A percentile compares a stretch with the other conserved stretches of the same genome.
Conservation (phyloP, 371 early-diverging fungal species). For the Apophysomyces ossiformis region DNA sequence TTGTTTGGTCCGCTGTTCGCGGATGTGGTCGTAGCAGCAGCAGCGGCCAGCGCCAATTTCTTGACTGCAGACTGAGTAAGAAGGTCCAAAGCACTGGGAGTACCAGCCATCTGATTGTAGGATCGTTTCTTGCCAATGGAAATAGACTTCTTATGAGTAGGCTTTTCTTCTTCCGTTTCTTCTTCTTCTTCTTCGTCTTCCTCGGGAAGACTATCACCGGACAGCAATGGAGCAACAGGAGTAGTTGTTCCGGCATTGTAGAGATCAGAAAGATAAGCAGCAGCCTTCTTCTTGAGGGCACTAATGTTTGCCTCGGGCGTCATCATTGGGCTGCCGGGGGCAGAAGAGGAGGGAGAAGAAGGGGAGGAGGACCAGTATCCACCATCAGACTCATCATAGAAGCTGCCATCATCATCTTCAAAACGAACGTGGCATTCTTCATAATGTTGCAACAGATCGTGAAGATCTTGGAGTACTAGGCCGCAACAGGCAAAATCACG, state of each 20-base stretch:
- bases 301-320: slow-evolving; percentile 22
- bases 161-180: slow-evolving; percentile 18
- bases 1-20: neutral
- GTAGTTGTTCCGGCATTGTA: slow-evolving; percentile 34
- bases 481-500: slow-evolving; percentile 96
- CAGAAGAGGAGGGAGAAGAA: slow-evolving; percentile 31
- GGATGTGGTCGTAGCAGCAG: slow-evolving; percentile 2
- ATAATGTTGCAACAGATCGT: slow-evolving; percentile 94
- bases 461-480: slow-evolving; percentile 79
- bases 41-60: slow-evolving; percentile 45
- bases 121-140: slow-evolving; percentile 42
- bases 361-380: slow-evolving; percentile 39
- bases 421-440: slow-evolving; percentile 92
- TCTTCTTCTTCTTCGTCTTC: slow-evolving; percentile 27
- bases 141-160: slow-evolving; percentile 17
- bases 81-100: slow-evolving; percentile 45
- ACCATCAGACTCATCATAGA: slow-evolving; percentile 41
- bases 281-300: slow-evolving; percentile 41
- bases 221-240: slow-evolving; percentile 10
- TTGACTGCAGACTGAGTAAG: slow-evolving; percentile 50
- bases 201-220: slow-evolving; percentile 18
- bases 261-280: slow-evolving; percentile 52
- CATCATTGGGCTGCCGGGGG: slow-evolving; percentile 38
- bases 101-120: slow-evolving; percentile 25
- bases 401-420: slow-evolving; percentile 71